Conservation (phyloP, 2,329 filamentous ascomycete species). For the Diaporthe sp. region DNA sequence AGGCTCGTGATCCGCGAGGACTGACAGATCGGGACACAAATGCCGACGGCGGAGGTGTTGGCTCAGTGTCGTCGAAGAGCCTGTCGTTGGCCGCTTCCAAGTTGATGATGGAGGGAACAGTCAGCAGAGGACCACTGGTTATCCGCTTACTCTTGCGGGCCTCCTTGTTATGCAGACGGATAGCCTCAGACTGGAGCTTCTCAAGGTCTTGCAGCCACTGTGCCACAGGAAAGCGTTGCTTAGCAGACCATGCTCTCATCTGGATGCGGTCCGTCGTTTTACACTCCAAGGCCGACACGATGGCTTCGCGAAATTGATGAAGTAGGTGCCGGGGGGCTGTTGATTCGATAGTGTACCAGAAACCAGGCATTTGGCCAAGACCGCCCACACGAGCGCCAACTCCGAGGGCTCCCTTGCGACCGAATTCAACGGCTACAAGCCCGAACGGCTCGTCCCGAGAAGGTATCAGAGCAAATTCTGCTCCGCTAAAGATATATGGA, state of each 20-base stretch:
- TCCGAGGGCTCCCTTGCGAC: constrained; percentile 74
- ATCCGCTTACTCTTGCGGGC: constrained; percentile 39
- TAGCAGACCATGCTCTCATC: constrained; percentile 73
- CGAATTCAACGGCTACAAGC: constrained; percentile 75
- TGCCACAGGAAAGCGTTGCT: constrained; percentile 74
- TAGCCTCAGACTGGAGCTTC: constrained; percentile 68
- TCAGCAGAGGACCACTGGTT: constrained; percentile 35
- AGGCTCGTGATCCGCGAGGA: constrained; percentile 36
- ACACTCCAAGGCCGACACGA: constrained; percentile 69
- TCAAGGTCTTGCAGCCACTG: constrained; percentile 75
- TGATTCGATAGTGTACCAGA: constrained; percentile 77
- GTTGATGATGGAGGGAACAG: constrained; percentile 36
- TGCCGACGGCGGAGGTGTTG: constrained; percentile 14
- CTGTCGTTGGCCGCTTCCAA: constrained; percentile 30
- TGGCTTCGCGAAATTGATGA: constrained; percentile 73
- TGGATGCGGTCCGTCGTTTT: constrained; percentile 64
- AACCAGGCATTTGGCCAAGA: constrained; percentile 77
- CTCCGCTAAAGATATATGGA: constrained; percentile 74
- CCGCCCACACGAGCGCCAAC: constrained; percentile 75
- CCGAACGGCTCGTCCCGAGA: constrained; percentile 77
- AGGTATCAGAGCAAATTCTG: constrained; percentile 75
- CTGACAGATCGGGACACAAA: constrained; percentile 30
- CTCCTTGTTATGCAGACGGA: constrained; percentile 58
- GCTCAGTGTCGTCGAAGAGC: constrained; percentile 34
- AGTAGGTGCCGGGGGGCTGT: constrained; percentile 71